Evolutionary conservation across 2,329 filamentous ascomycete species (phyloP).

Genomic region (Cucurbitaria berberidis): DNA sequence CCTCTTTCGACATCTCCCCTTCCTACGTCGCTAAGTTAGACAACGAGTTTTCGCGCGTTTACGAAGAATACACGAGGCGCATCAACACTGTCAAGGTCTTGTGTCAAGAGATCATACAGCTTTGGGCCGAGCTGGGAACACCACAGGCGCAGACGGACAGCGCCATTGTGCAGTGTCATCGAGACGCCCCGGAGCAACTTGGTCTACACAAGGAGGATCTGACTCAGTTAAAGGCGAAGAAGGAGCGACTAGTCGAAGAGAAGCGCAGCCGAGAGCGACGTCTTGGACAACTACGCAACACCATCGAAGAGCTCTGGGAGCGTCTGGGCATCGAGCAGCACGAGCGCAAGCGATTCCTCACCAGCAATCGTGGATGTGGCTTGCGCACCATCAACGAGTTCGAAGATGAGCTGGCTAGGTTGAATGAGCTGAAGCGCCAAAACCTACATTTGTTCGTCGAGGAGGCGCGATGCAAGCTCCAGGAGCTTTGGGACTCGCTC

Average conservation of each 20-base stretch:
- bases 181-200: slow-evolving; percentile 90
- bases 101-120: slow-evolving; percentile 84
- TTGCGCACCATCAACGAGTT: slow-evolving; percentile 94
- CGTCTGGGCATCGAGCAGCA: slow-evolving; percentile 81
- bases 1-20: slow-evolving; percentile 90
- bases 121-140: slow-evolving; percentile 95
- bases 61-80: slow-evolving; percentile 92
- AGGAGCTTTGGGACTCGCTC: slow-evolving; percentile 92
- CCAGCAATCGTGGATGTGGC: slow-evolving; percentile 87
- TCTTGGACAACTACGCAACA: slow-evolving; percentile 74
- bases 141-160: slow-evolving; percentile 91
- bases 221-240: slow-evolving; percentile 70
- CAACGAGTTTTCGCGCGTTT: slow-evolving; percentile 89
- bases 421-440: slow-evolving; percentile 93
- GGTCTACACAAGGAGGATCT: slow-evolving; percentile 90
- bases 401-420: slow-evolving; percentile 82
- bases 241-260: slow-evolving; percentile 85
- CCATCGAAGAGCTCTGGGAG: slow-evolving; percentile 88
- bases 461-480: slow-evolving; percentile 86
- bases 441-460: slow-evolving; percentile 96
- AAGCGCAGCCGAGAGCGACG: slow-evolving; percentile 83
- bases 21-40: slow-evolving; percentile 87
- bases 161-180: slow-evolving; percentile 85
- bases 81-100: slow-evolving; percentile 75
- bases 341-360: slow-evolving; percentile 85